Evolutionary conservation across 257 asterid genomes (phyloP).

Genomic region (Solanum chilense): DNA sequence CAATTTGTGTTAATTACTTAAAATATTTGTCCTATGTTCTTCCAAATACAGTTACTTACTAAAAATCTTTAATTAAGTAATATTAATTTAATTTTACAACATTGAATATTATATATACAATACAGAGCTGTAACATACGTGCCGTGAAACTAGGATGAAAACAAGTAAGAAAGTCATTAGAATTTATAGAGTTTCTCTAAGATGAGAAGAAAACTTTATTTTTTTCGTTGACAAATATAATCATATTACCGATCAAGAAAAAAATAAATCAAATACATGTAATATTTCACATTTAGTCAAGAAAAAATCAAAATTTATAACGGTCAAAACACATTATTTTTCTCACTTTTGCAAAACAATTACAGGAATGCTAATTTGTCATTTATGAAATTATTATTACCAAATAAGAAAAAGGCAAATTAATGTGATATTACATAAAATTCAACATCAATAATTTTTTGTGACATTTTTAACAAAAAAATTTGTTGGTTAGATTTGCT

Average conservation of each 20-base stretch:
- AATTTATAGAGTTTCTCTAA: background rate
- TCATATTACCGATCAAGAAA: background rate
- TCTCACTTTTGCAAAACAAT: background rate
- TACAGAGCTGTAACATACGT: no score
- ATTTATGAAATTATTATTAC: background rate
- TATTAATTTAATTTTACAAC: no score
- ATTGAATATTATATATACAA: no score
- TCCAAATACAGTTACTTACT: no score
- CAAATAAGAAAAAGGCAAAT: background rate
- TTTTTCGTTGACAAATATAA: background rate
- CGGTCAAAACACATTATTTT: background rate
- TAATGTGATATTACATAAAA: background rate
- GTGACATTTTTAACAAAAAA: no score
- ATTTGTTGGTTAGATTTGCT: no score
- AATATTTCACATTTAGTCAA: background rate
- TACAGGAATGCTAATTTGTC: background rate
- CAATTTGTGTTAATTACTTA: no score
- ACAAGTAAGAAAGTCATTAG: no score
- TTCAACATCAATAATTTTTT: no score
- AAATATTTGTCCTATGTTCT: no score
- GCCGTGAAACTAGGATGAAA: background rate
- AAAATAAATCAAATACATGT: background rate
- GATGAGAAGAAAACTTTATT: background rate
- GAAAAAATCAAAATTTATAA: background rate
- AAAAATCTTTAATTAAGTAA: no score